Conservation (phyloP, 2,329 filamentous ascomycete species). For the Moelleriella libera region DNA sequence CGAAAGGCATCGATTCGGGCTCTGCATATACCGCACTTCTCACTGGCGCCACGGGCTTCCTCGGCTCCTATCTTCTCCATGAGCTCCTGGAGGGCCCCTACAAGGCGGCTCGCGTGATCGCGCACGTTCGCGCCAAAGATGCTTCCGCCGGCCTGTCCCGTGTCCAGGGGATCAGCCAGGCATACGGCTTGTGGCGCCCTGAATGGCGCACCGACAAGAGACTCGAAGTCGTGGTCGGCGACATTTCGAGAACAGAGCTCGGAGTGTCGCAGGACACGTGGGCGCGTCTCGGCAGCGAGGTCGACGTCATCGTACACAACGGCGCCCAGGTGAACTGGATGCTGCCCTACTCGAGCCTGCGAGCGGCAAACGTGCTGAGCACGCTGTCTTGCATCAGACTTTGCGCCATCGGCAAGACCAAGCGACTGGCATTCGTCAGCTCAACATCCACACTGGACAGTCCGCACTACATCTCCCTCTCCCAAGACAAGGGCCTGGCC, state of each 20-base stretch:
- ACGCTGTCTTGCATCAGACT: constrained; percentile 65
- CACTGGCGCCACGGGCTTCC: constrained; percentile 67
- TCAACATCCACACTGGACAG: constrained; percentile 66
- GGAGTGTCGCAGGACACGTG: constrained; percentile 55
- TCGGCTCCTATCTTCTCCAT: constrained; percentile 66
- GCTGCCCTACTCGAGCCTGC: constrained; percentile 57
- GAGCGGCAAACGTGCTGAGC: constrained; percentile 62
- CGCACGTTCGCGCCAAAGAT: constrained; percentile 60
- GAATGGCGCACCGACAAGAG: constrained; percentile 42
- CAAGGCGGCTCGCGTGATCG: constrained; percentile 38
- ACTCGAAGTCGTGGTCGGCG: constrained; percentile 56
- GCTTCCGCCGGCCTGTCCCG: constrained; percentile 45
- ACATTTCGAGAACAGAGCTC: constrained; percentile 58
- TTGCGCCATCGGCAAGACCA: constrained; percentile 63
- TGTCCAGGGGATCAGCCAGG: constrained; percentile 52
- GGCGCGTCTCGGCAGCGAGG: constrained; percentile 48
- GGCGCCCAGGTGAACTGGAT: constrained; percentile 77
- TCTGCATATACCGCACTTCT: constrained; percentile 30
- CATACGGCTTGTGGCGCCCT: constrained; percentile 67
- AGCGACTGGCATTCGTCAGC: constrained; percentile 68
- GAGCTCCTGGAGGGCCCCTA: constrained; percentile 49
- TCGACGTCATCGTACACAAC: constrained; percentile 70
- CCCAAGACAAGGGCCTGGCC: constrained; percentile 32
- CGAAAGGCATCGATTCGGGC: too few species aligned
- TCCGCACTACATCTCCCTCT: constrained; percentile 65